A percentile compares a stretch with the other conserved stretches of the same genome.
These are phyloP conservation scores for Phytopythium litorale DNA, from an alignment of 352 stramenopile genomes.

Conservation along the genomic window DNA sequence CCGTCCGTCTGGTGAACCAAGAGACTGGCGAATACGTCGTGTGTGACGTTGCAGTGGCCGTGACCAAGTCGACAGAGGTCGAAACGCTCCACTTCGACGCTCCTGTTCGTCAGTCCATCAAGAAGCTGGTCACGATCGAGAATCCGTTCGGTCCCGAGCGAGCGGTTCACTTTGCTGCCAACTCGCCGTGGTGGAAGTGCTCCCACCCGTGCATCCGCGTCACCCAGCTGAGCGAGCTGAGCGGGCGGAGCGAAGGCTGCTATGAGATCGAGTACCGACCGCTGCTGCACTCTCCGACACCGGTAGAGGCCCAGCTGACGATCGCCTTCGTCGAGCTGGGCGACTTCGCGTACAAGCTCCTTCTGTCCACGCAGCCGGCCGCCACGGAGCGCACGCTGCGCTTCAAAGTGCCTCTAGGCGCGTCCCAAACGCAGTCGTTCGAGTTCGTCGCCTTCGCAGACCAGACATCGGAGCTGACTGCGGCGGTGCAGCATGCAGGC, in stretches of 20 bases:
- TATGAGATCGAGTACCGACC: slow-evolving; percentile 91
- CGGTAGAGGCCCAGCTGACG: slow-evolving; percentile 49
- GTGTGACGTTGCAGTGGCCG: slow-evolving; percentile 53
- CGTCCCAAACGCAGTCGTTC: slow-evolving; percentile 75
- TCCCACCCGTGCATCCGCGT: slow-evolving; percentile 73
- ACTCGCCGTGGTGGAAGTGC: slow-evolving; percentile 76
- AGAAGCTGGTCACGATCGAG: slow-evolving; percentile 85
- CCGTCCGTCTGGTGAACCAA: slow-evolving; percentile 79
- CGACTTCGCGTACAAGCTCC: slow-evolving; percentile 85
- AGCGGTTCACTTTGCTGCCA: slow-evolving; percentile 56
- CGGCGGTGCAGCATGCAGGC: slow-evolving; percentile 45
- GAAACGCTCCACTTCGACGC: slow-evolving; percentile 82
- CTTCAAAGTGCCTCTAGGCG: slow-evolving; percentile 82
- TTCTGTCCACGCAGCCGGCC: slow-evolving; percentile 69
- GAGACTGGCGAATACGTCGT: slow-evolving; percentile 84
- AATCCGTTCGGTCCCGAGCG: slow-evolving; percentile 75
- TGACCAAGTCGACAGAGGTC: slow-evolving; percentile 59
- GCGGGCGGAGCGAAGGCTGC: slow-evolving; percentile 62
- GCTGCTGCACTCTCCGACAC: slow-evolving; percentile 40
- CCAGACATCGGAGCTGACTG: slow-evolving; percentile 43
- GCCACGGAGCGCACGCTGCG: slow-evolving; percentile 62
- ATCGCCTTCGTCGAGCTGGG: slow-evolving; percentile 86
- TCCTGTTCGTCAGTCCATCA: slow-evolving; percentile 76
- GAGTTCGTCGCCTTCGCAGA: slow-evolving; percentile 59
- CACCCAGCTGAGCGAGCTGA: slow-evolving; percentile 63